A percentile compares a stretch with the other conserved stretches of the same genome.
These are phyloP conservation scores for Elsinoe ampelina DNA, from an alignment of 2,329 filamentous ascomycete genomes.

Conservation along the genomic window DNA sequence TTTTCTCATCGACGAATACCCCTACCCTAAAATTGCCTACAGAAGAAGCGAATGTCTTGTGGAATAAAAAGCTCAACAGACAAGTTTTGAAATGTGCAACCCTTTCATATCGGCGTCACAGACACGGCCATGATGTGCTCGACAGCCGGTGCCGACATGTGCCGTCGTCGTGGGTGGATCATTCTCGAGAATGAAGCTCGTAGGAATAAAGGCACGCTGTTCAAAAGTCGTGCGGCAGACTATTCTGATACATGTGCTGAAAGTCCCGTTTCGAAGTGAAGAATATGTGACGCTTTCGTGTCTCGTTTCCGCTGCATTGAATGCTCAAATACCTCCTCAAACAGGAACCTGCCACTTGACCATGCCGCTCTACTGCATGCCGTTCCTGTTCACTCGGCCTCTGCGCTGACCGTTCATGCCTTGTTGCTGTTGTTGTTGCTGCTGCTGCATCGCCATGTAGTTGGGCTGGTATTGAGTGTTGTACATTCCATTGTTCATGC, in stretches of 20 bases:
- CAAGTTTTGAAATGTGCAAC: background rate
- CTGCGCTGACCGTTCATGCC: slow-evolving; percentile 41
- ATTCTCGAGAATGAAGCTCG: background rate
- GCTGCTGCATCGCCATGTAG: slow-evolving; percentile 30
- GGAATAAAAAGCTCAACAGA: background rate
- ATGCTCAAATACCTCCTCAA: background rate
- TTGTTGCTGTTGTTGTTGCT: slow-evolving; percentile 35
- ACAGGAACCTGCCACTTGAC: background rate
- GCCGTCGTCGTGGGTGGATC: background rate
- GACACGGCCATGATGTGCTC: slow-evolving; percentile 4
- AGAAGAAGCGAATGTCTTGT: slow-evolving; percentile 11
- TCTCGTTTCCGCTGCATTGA: background rate
- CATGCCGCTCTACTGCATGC: slow-evolving; percentile 7
- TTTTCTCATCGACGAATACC: background rate
- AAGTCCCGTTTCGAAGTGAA: background rate
- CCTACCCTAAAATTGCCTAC: slow-evolving; percentile 7
- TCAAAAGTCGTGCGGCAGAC: background rate
- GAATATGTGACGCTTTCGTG: background rate
- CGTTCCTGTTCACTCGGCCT: slow-evolving; percentile 40
- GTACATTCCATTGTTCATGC: slow-evolving; percentile 32
- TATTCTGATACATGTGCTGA: background rate
- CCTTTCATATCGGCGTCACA: slow-evolving; percentile 7
- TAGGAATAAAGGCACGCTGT: background rate
- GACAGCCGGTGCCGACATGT: slow-evolving; percentile 9
- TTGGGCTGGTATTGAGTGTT: slow-evolving; percentile 46